phyloP scores from a whole-genome alignment of 345 rosid species.

The Dipteronia dyeriana region DNA sequence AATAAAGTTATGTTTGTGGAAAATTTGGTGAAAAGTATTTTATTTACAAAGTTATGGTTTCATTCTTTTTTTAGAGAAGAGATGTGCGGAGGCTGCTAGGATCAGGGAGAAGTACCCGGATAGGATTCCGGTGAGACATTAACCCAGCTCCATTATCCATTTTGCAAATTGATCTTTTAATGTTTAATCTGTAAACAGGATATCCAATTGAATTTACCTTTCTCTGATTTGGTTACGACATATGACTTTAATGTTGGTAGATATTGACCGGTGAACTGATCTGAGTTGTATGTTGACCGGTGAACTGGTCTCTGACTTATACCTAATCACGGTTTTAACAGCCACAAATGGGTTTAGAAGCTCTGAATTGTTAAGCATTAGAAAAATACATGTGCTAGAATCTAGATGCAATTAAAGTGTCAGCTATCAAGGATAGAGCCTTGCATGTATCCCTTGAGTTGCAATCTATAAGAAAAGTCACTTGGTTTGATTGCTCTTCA shows the following conservation, averaged over 20 bases:
- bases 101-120: slow-evolving; percentile 94
- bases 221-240: background rate
- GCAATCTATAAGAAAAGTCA: background rate
- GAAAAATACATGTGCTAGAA: background rate
- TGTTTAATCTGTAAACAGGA: background rate
- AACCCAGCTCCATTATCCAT: background rate
- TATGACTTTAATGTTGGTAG: background rate
- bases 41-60: slow-evolving; percentile 9
- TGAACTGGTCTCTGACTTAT: background rate
- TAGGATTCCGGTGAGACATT: slow-evolving; percentile 81
- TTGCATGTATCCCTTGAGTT: background rate
- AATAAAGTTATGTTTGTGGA: background rate
- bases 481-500: background rate
- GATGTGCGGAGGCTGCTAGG: slow-evolving; percentile 92
- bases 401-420: background rate
- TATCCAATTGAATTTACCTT: background rate
- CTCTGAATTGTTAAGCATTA: background rate
- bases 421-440: background rate
- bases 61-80: slow-evolving; percentile 66
- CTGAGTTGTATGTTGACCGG: background rate
- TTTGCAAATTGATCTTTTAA: background rate
- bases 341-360: background rate
- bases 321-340: background rate
- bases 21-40: background rate
- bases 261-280: background rate